A percentile compares a stretch with the other conserved stretches of the same genome.
These are phyloP conservation scores for Sugiyamaella grinbergsii DNA, from an alignment of 1,139 yeast genomes.

Conservation along the genomic window DNA sequence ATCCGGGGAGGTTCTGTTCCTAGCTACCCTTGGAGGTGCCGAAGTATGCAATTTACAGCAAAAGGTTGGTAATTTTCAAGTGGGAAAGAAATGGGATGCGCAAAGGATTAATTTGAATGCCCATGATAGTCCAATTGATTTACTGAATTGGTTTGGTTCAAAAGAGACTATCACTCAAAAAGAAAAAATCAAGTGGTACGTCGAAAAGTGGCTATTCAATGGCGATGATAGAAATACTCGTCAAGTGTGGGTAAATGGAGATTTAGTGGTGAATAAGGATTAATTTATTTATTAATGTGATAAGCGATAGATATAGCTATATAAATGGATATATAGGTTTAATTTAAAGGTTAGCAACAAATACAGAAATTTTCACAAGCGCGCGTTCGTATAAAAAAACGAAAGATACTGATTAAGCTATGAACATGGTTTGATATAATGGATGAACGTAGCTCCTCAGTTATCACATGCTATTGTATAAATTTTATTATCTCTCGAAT, in stretches of 20 bases:
- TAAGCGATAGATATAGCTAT: too few relatives aligned
- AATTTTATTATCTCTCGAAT: constrained; percentile 56
- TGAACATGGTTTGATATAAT: too few relatives aligned
- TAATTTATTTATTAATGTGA: neutral
- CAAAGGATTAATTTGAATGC: constrained; percentile 68
- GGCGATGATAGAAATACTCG: constrained; percentile 91
- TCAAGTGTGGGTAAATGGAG: constrained; percentile 83
- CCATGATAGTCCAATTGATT: constrained; percentile 61
- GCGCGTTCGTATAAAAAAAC: too few relatives aligned
- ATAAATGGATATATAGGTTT: neutral
- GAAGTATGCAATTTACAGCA: constrained; percentile 62
- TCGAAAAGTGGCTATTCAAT: constrained; percentile 90
- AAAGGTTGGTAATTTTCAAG: constrained; percentile 66
- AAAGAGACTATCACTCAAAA: constrained; percentile 44
- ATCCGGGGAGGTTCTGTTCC: constrained; percentile 69
- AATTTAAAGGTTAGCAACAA: neutral
- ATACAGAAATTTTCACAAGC: neutral
- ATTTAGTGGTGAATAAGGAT: constrained; percentile 52
- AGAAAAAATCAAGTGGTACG: constrained; percentile 44
- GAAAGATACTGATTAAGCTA: too few relatives aligned
- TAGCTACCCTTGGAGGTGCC: constrained; percentile 94
- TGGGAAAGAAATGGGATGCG: constrained; percentile 81
- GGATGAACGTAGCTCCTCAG: constrained; percentile 79
- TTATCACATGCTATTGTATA: constrained; percentile 82
- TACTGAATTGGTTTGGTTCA: constrained; percentile 58